Conservation (phyloP, 768 basidiomycete species). For the Ephemerocybe angulata region DNA sequence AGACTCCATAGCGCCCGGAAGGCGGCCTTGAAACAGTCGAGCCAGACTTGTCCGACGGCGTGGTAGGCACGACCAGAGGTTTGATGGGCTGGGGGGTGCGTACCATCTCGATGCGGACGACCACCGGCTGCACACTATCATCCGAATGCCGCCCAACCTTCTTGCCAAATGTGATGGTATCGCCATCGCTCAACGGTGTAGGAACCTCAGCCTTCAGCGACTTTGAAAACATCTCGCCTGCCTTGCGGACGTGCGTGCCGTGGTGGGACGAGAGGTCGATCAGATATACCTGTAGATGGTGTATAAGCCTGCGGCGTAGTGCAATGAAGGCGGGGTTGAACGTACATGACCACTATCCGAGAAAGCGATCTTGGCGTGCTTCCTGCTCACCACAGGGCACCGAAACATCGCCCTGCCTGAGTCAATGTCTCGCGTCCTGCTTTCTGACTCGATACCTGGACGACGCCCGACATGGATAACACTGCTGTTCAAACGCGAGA, state of each 20-base stretch:
- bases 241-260: conserved; percentile 63
- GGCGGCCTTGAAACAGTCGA: conserved; percentile 22
- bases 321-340: conserved; percentile 6
- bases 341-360: conserved; percentile 67
- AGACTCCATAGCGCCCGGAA: conserved; percentile 65
- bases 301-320: conserved; percentile 16
- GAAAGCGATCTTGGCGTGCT: conserved; percentile 74
- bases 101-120: conserved; percentile 56
- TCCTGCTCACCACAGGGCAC: conserved; percentile 76
- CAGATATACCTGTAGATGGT: conserved; percentile 55
- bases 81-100: conserved; percentile 28
- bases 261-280: conserved; percentile 73
- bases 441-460: conserved; percentile 44
- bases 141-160: conserved; percentile 61
- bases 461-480: conserved; percentile 68
- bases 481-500: conserved; percentile 45
- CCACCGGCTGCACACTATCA: conserved; percentile 59
- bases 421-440: conserved; percentile 36
- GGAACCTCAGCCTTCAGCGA: conserved; percentile 54
- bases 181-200: conserved; percentile 59
- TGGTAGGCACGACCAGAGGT: conserved; percentile 28
- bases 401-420: conserved; percentile 58
- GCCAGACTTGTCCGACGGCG: conserved; percentile 18
- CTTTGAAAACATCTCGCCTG: conserved; percentile 45
- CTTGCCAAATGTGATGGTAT: conserved; percentile 75